Base-by-base conservation (phyloP, 2,329 filamentous ascomycete species). In the Fusarium decemcellulare region DNA sequence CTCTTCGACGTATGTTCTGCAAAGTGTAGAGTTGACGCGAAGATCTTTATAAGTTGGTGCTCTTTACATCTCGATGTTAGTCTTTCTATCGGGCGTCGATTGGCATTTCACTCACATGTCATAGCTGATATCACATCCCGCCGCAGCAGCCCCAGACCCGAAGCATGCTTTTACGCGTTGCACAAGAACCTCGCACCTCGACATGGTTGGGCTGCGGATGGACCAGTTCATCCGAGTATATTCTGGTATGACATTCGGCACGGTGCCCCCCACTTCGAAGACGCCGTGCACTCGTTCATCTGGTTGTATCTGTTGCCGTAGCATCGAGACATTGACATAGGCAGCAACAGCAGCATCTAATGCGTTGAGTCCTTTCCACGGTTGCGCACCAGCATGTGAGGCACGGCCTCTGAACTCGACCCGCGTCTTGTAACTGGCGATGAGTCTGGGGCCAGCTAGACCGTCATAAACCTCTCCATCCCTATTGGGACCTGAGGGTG, bases 11-110 rank as follows among this genome's bases (percentile, higher is more conserved):
- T 85, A 87, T 3, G 73, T 69, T 48, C 79, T 77, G 70, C 84
- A 85, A 0, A 87, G 75, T 0, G 81, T 77, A 7, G 80, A 75
- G 61, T 86, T 87, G 8, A 81, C 73, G 23, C 81, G 79, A 16
- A 87, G 75, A 58, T 86, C 82, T 11, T 79, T 79, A 54, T 87
- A 87, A 0, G 47, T 51, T 51, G 47, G 47, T 10, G 29, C 34
- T 36, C 47, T 51, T 23, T 37, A 1, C 12, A 4, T 6, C 6
- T 48, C 18, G 18, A 23, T 3, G 6, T 48, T 18, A 34, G 44
- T 32, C 18, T 4, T 23, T 23, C 18, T 10, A n/a, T 44, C 23
- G 11, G 3, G 23, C 7, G n/a, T 4, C 1, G 18, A 23, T 23
- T 29, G 8, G 12, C 14, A 15, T 15, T 8, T 34, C 15, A 18